A percentile compares a stretch with the other conserved stretches of the same genome.
phyloP scores from a whole-genome alignment of 2,329 filamentous ascomycete genomes.

The Cercospora berteroae region DNA sequence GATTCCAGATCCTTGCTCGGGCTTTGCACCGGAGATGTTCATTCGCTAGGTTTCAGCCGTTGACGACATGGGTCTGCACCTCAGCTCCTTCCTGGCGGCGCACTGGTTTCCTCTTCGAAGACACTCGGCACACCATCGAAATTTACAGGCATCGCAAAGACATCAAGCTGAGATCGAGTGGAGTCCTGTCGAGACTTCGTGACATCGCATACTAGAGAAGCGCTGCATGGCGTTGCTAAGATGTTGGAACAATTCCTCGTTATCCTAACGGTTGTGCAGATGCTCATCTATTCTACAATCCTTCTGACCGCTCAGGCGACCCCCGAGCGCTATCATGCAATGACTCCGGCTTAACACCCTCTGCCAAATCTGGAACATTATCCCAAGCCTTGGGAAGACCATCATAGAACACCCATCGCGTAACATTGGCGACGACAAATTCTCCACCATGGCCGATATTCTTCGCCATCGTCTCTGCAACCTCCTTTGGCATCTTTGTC shows the following conservation, averaged over 20 bases:
- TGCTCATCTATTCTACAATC: background rate
- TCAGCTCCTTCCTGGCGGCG: background rate
- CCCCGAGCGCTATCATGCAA: background rate
- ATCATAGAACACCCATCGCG: slow-evolving; percentile 11
- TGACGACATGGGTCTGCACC: background rate
- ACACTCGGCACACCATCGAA: background rate
- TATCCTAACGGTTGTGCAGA: background rate
- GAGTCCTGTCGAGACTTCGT: background rate
- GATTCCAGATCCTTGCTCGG: background rate
- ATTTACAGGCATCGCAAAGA: background rate
- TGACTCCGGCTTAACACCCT: background rate
- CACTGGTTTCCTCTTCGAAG: background rate
- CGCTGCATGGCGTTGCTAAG: background rate
- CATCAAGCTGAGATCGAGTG: background rate
- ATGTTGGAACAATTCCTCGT: background rate
- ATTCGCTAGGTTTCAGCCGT: background rate
- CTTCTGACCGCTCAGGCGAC: background rate
- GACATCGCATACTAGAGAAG: background rate
- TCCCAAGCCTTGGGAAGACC: slow-evolving; percentile 5
- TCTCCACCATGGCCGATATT: slow-evolving; percentile 3
- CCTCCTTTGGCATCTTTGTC: slow-evolving; percentile 1
- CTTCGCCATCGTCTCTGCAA: background rate
- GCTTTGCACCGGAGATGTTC: background rate
- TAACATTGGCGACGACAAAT: slow-evolving; percentile 1
- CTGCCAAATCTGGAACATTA: slow-evolving; percentile 1